Base-by-base conservation (phyloP, 164 flowering plant species). In the Macadamia tetraphylla region DNA sequence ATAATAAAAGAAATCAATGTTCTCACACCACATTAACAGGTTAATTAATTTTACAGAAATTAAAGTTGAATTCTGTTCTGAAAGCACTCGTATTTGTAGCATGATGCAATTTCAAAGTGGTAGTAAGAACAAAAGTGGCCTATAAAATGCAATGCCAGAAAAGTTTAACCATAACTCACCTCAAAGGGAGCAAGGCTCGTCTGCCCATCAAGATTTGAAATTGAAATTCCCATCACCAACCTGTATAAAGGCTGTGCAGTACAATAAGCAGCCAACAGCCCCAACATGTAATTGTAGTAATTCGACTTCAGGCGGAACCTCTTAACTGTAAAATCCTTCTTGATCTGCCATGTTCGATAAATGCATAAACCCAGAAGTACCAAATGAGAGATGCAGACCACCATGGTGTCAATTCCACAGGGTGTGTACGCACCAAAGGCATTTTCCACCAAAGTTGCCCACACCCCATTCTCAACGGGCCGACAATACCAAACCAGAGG, bases 391-490 rank as follows among this genome's bases (percentile, higher is more conserved):
- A 89, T 53, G 6, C 6, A 6, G 18, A 84, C 70, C 57, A 88
- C 99, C 70, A 94, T 9, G 35, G 88, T 78, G 69, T 89, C 93
- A 17, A 79, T 72, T 11, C 85, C 92, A 80, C 99, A 95, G 0
- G 99, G 99, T 10, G 97, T 89, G 67, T 90, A 95, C 14, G 84
- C 85, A 32, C 98, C 99, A 74, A 95, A 84, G 10, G 92, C 96
- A 85, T 84, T 89, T 46, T 85, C 84, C 62, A 84, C 91, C 9
- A 60, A 69, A 65, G 67, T 85, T 2, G 90, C 71, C 99, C 99
- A 95, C 13, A 84, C 78, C 29, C 97, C 99, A 79, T 88, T 77
- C 7, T 75, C 78, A 62, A 81, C 92, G 8, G 99, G 98, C 74
- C 77, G 75, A 67, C 99, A 95, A 66, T 88, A 95, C 98, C 97